These are phyloP conservation scores for Kurtzmaniella quercitrusa DNA, from an alignment of 1,139 yeast species.

Conservation along the genomic window DNA sequence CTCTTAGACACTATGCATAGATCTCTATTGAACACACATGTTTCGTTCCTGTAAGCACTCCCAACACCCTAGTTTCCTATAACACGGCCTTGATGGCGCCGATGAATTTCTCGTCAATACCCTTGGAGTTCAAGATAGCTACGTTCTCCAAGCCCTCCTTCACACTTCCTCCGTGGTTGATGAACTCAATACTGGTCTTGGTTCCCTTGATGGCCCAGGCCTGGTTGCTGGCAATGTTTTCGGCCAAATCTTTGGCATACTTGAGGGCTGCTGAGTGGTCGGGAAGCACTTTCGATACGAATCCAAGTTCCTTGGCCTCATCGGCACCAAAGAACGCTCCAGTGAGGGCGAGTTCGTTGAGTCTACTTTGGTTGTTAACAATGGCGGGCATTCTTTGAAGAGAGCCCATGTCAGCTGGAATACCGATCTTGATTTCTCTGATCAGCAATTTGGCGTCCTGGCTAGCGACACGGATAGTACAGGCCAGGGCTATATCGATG, in stretches of 20 bases:
- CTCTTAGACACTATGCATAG: too few relatives aligned
- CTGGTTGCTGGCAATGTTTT: slow-evolving; percentile 42
- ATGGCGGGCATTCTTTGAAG: slow-evolving; percentile 62
- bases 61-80: neutral
- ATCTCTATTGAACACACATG: too few relatives aligned
- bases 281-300: slow-evolving; percentile 45
- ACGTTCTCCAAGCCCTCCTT: slow-evolving; percentile 49
- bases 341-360: slow-evolving; percentile 60
- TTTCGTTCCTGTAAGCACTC: too few relatives aligned
- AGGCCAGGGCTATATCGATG: slow-evolving; percentile 58
- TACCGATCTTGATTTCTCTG: slow-evolving; percentile 69
- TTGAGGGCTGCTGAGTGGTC: slow-evolving; percentile 48
- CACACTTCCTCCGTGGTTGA: slow-evolving; percentile 43
- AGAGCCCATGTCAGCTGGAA: slow-evolving; percentile 79
- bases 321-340: slow-evolving; percentile 53
- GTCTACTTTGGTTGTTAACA: slow-evolving; percentile 53
- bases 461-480: slow-evolving; percentile 55
- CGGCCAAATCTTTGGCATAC: slow-evolving; percentile 49
- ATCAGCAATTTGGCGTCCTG: slow-evolving; percentile 54
- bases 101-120: slow-evolving; percentile 27
- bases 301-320: slow-evolving; percentile 56
- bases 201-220: slow-evolving; percentile 68
- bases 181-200: slow-evolving; percentile 52
- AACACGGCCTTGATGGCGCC: neutral
- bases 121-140: slow-evolving; percentile 49